phyloP scores from a whole-genome alignment of 441 rosid species.

The Daphne laureola region DNA sequence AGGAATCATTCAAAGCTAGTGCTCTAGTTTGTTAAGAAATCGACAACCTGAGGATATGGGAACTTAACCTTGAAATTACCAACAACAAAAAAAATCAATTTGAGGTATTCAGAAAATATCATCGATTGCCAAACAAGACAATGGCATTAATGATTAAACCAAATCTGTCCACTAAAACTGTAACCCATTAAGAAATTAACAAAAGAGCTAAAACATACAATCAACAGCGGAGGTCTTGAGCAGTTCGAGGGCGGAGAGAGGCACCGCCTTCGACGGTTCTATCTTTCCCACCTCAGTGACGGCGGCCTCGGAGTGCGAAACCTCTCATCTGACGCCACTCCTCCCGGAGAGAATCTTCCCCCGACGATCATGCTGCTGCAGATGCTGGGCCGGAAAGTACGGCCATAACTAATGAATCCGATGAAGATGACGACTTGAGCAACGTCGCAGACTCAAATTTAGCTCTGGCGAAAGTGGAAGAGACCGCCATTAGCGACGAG shows the following conservation, averaged over 20 bases:
- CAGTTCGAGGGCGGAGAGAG: constrained; percentile 73
- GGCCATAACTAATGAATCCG: constrained; percentile 31
- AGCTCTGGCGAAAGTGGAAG: constrained; percentile 36
- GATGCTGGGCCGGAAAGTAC: constrained; percentile 23
- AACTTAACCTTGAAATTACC: not conserved
- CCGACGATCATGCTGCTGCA: constrained; percentile 20
- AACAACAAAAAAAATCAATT: not conserved
- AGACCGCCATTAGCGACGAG: constrained; percentile 43
- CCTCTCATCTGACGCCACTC: constrained; percentile 43
- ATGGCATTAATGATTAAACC: constrained; percentile 2
- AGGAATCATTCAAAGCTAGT: not conserved
- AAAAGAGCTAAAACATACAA: constrained; percentile 28
- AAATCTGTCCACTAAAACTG: constrained; percentile 4
- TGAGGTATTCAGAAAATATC: constrained; percentile 6
- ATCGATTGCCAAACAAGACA: not conserved
- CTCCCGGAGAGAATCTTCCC: constrained; percentile 23
- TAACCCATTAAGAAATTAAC: not conserved
- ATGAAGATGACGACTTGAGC: constrained; percentile 29
- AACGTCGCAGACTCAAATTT: constrained; percentile 37
- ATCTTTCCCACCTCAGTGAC: constrained; percentile 20
- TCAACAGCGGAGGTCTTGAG: constrained; percentile 83
- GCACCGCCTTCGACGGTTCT: constrained; percentile 38
- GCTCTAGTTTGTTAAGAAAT: not conserved
- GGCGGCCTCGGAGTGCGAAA: constrained; percentile 25
- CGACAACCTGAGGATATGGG: not conserved